Base-by-base conservation (phyloP, 495 filamentous ascomycete species). In the Oleoguttula mirabilis region DNA sequence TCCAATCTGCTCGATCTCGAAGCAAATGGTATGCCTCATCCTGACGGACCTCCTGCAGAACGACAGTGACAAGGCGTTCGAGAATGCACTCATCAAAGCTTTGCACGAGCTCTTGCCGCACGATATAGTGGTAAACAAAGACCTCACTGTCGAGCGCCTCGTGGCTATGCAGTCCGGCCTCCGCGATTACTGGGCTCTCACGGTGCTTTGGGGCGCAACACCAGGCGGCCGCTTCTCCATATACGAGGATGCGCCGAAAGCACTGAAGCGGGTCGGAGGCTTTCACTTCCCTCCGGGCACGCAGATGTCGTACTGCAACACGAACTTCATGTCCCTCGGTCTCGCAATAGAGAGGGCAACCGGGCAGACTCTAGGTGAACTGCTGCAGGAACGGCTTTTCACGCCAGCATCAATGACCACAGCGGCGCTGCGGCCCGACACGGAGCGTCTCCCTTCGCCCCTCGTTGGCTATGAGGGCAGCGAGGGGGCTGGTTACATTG, bases 1-100 rank as follows among this genome's bases (percentile, higher is more conserved):
- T 20, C 47, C 47, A 5, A 40, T 50, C 12, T 50, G 47, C 30
- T 50, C 47, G 10, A 50, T 50, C 27, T 50, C 47, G 23, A 50
- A 50, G 23, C 47, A 50, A 22, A 43, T 50, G 39, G 41, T 50
- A 1, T 50, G 47, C 19, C 36, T 50, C 1, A 22, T 23, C 24
- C 10, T 44, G 40, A 19, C 24, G 1, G 11, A 15, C 7, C 28
- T 50, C 16, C 24, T 33, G 19, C n/a, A 25, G 12, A 25, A 32
- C 36, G 4, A 30, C 36, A 6, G 8, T 37, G 6, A 3, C 15
- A 22, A 47, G 21, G 25, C 32, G 8, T 19, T 17, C 20, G 10
- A 30, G 31, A n/a, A 22, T 44, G 8, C n/a, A 44, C 22, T 22
- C 10, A 4, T 17, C 38, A 4, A 12, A n/a, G n/a, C n/a, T n/a